Evolutionary conservation across 129 eudicot species (phyloP), one percentile per base, ranked within the genome.

Genomic region (Lactuca sativa): DNA sequence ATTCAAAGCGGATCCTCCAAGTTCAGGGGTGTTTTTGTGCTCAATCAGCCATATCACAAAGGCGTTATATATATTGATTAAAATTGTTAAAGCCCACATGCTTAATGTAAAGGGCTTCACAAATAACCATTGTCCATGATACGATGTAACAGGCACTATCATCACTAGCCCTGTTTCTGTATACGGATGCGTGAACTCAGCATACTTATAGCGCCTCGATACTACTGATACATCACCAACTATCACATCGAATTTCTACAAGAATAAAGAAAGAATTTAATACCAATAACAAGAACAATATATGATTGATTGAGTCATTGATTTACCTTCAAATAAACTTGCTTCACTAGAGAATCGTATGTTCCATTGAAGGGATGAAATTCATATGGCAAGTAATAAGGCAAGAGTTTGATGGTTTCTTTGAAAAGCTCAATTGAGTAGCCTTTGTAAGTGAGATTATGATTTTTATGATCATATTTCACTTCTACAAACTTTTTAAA

Each of bases 121-220:
- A 53, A 83, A 82, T 14, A 82, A 11, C 90, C 90, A 84, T 31
- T 70, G 73, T 58, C 49, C 75, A 61, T 67, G 62, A 7, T 63
- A 43, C 13, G 78, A 51, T 71, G 73, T 61, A n/a, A 77, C 74
- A 1, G 83, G 85, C 9, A 82, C 95, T 25, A 87, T 74, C 87
- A 87, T 79, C 62, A 58, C 78, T 69, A 87, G 17, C 56, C 81
- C 85, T 18, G 82, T 58, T 54, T 84, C 84, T 0, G 81, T 76
- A 38, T 81, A 80, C 6, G 90, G 84, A 30, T 81, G 85, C 4
- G 95, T 78, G 74, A 87, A 87, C 32, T 84, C 95, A 3, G 76
- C 87, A 30, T 71, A 21, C 32, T 70, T 11, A 31, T 67, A 66
- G 17, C 95, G 47, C 14, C 64, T 74, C 0, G 87, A 74, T 17